Base-by-base conservation (phyloP, 2,329 filamentous ascomycete species). In the Colletotrichum lindemuthianum region DNA sequence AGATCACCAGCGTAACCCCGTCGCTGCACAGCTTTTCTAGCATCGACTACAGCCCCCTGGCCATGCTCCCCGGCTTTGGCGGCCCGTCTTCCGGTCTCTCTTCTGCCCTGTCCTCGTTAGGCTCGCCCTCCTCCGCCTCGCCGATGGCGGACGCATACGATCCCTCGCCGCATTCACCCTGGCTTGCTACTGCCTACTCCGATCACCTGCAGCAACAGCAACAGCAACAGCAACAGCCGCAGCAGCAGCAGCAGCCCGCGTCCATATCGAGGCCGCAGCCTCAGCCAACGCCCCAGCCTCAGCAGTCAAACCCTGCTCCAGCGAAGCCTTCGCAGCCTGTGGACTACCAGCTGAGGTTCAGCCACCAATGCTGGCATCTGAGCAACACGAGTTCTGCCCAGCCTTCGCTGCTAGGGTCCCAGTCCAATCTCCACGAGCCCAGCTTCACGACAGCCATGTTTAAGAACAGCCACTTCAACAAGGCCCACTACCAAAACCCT, bases 401-500 rank as follows among this genome's bases (percentile, higher is more conserved):
- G 32, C 54, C 65, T 8, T 61, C 64, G 1, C 44, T 63, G 36
- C 72, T 73, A 72, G 51, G 73, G 72, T 44, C 56, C 15, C 53
- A 54, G n/a, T 10, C 54, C 4, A 50, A 48, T 13, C 75, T 76
- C n/a, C 71, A 72, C 2, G 83, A 85, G 61, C 80, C 82, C n/a
- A 75, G 79, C 4, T 82, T 84, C 55, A 81, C 80, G 57, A 89
- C 86, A 2, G 83, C 79, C 54, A 86, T 85, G 1, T 90, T 90
- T 71, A 88, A 88, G 70, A 89, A 90, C 68, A 88, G 84, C 56
- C 86, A 90, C 59, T 89, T 86, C 76, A 90, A 90, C 70, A 83
- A 83, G 50, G 88, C 88, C 1, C 88, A 91, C 71, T 90, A 87
- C 69, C 87, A 87, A 65, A 91, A 90, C 68, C 86, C 86, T 2